These are phyloP conservation scores for Silene latifolia DNA, from an alignment of 148 eudicot genomes.

Conservation along the genomic window DNA sequence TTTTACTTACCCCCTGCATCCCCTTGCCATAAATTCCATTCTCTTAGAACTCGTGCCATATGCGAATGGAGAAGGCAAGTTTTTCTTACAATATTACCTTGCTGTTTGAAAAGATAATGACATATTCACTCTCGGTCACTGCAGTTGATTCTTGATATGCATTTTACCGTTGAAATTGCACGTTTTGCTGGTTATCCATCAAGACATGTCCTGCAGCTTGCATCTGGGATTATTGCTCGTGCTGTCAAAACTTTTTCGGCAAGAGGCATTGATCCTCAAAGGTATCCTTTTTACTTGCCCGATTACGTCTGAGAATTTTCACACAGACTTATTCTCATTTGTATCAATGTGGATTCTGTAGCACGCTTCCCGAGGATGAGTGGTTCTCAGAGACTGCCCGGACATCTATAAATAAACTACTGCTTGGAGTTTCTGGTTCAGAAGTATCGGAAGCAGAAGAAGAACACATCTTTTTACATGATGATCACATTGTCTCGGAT, in stretches of 20 bases:
- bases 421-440: constrained; percentile 68
- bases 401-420: constrained; percentile 68
- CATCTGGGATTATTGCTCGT: constrained; percentile 78
- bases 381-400: constrained; percentile 91
- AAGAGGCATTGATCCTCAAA: constrained; percentile 89
- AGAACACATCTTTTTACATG: constrained; percentile 40
- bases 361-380: constrained; percentile 90
- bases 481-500: constrained; percentile 51
- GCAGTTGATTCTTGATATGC: constrained; percentile 98
- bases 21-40: no score
- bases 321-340: not conserved
- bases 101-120: not conserved
- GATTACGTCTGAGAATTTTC: not conserved
- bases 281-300: constrained; percentile 37
- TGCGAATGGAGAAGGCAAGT: no score
- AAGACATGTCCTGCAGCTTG: constrained; percentile 63
- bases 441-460: constrained; percentile 79
- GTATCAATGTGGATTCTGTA: constrained; percentile 16
- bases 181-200: constrained; percentile 85
- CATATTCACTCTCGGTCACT: constrained; percentile 9
- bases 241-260: constrained; percentile 79
- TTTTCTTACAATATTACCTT: not conserved
- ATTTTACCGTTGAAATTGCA: constrained; percentile 97
- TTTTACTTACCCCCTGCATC: no score
- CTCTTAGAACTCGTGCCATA: no score